Conservation (phyloP, 208 protist species). For the Trypanosoma brucei region DNA sequence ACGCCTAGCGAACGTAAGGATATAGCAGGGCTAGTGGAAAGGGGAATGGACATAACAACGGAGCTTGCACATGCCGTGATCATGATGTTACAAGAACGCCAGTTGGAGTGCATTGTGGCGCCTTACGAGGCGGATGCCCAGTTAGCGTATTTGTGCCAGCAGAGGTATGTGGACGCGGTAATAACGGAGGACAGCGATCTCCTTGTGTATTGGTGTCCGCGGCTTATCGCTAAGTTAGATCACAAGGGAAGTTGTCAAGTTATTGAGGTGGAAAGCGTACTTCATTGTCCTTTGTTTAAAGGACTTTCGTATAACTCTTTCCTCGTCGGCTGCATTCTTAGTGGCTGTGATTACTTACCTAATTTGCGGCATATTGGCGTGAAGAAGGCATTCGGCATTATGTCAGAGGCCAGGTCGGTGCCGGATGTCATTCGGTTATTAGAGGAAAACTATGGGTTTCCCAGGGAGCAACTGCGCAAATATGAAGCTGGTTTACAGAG, state of each 20-base stretch:
- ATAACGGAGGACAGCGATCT: constrained; percentile 99
- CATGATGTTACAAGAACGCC: constrained; percentile 57
- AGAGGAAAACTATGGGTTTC: constrained; percentile 46
- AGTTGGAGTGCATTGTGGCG: constrained; percentile 94
- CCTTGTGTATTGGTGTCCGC: constrained; percentile 92
- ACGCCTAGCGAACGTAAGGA: constrained; percentile 23
- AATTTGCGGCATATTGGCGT: constrained; percentile 91
- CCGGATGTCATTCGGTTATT: constrained; percentile 42
- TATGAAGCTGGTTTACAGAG: constrained; percentile 51
- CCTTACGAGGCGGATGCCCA: constrained; percentile 99
- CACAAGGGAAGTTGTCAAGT: constrained; percentile 22
- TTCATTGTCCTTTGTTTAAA: constrained; percentile 17
- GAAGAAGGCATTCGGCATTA: constrained; percentile 89
- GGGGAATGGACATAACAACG: constrained; percentile 70
- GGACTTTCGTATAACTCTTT: constrained; percentile 76
- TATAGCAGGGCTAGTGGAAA: constrained; percentile 50
- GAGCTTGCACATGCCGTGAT: constrained; percentile 77
- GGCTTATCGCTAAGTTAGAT: constrained; percentile 76
- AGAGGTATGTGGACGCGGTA: constrained; percentile 88
- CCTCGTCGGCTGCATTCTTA: constrained; percentile 92
- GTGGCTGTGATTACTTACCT: constrained; percentile 97
- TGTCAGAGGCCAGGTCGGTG: constrained; percentile 46
- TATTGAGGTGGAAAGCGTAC: constrained; percentile 15
- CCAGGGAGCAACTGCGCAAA: constrained; percentile 46
- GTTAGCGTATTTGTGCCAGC: constrained; percentile 92